phyloP scores from a whole-genome alignment of 1,139 yeast species.

The Kodamaea sp. region DNA sequence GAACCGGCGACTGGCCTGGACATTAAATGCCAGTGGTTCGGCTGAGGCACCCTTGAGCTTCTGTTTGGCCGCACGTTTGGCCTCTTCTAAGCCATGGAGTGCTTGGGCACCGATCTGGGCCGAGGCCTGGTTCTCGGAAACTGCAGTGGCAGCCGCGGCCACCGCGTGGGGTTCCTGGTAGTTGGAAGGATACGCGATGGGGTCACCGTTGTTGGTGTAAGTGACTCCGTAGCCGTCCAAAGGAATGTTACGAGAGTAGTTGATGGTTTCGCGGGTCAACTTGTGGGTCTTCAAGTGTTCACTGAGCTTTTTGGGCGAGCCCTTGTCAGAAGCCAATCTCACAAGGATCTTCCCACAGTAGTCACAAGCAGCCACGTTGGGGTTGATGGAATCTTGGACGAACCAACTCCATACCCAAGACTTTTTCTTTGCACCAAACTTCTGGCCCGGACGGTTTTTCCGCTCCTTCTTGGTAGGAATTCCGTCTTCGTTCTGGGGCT shows the following conservation, averaged over 20 bases:
- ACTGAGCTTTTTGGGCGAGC: constrained; percentile 58
- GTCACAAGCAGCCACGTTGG: constrained; percentile 56
- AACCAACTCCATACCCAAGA: constrained; percentile 70
- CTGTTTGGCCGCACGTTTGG: constrained; percentile 9
- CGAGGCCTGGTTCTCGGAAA: constrained; percentile 1
- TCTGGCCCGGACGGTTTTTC: constrained; percentile 31
- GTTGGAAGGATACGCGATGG: constrained; percentile 18
- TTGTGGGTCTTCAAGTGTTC: constrained; percentile 61
- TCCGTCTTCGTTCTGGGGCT: background rate
- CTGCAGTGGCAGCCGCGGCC: constrained; percentile 7
- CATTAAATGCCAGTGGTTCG: constrained; percentile 5
- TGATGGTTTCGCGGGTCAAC: constrained; percentile 39
- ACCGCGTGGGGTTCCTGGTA: constrained; percentile 9
- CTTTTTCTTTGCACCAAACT: constrained; percentile 58
- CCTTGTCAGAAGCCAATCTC: constrained; percentile 54
- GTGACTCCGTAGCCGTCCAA: constrained; percentile 43
- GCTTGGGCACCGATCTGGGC: constrained; percentile 3
- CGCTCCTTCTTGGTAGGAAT: constrained; percentile 24
- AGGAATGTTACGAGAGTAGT: constrained; percentile 36
- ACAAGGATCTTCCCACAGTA: constrained; percentile 51
- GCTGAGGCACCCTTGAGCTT: constrained; percentile 1
- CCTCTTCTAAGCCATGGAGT: constrained; percentile 8
- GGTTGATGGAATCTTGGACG: constrained; percentile 48
- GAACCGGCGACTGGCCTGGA: constrained; percentile 17
- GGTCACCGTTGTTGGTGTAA: constrained; percentile 31